phyloP scores from a whole-genome alignment of 2,329 filamentous ascomycete genomes.

The Diaporthe helianthi region DNA sequence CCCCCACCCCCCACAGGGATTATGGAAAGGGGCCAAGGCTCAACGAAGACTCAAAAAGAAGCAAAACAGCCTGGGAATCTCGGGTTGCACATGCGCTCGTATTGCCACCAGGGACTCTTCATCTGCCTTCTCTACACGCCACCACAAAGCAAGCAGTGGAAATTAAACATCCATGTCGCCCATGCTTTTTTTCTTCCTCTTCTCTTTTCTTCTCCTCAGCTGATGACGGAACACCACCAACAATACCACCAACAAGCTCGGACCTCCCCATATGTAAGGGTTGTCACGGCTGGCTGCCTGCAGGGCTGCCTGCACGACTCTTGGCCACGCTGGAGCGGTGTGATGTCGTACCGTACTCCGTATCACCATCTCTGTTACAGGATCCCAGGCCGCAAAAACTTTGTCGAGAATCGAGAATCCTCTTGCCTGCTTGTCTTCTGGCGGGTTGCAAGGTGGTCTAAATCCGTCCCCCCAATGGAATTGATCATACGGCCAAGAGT shows the following conservation, averaged over 20 bases:
- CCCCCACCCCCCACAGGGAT: too few relatives aligned
- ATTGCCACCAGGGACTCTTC: background rate
- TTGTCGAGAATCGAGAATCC: background rate
- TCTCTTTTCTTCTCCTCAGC: conserved; percentile 6
- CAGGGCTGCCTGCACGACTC: background rate
- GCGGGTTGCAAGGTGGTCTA: background rate
- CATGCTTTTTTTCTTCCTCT: conserved; percentile 10
- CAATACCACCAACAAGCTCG: conserved; percentile 5
- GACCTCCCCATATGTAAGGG: background rate
- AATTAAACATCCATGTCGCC: conserved; percentile 12
- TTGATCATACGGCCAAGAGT: background rate
- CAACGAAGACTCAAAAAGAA: background rate
- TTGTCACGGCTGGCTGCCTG: too few relatives aligned
- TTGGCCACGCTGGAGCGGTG: conserved; percentile 8
- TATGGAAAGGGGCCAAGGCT: background rate
- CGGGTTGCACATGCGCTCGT: conserved; percentile 17
- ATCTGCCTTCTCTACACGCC: conserved; percentile 5
- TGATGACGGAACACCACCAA: background rate
- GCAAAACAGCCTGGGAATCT: background rate
- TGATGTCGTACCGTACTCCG: background rate
- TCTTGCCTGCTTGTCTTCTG: background rate
- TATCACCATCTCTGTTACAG: background rate
- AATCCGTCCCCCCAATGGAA: background rate
- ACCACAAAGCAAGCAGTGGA: background rate
- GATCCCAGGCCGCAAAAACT: background rate